Evolutionary conservation across 495 filamentous ascomycete species (phyloP).

Genomic region (Aspergillus haitiensis): DNA sequence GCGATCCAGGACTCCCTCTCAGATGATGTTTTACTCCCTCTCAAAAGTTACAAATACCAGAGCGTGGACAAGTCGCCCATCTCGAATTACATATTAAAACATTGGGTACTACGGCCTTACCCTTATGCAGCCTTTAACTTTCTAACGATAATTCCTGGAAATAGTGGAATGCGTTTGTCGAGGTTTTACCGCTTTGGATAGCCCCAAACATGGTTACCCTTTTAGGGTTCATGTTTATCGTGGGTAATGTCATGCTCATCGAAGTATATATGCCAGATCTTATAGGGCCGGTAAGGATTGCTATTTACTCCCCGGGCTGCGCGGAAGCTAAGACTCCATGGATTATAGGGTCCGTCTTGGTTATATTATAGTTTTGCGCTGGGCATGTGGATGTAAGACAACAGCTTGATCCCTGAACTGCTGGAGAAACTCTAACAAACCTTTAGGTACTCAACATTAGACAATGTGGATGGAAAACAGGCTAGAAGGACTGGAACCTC

Average conservation of each 20-base stretch:
- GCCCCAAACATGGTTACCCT: slow-evolving; percentile 98
- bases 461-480: slow-evolving; percentile 98
- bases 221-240: slow-evolving; percentile 90
- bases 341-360: slow-evolving; percentile 76
- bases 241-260: slow-evolving; percentile 79
- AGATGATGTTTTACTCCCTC: slow-evolving; percentile 71
- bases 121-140: background rate
- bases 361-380: slow-evolving; percentile 93
- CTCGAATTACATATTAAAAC: slow-evolving; percentile 87
- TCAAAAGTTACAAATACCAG: slow-evolving; percentile 95
- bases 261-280: slow-evolving; percentile 87
- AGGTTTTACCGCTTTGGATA: slow-evolving; percentile 89
- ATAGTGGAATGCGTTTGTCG: slow-evolving; percentile 96
- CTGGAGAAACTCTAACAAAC: slow-evolving; percentile 4
- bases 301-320: background rate
- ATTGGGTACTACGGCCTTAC: slow-evolving; percentile 71
- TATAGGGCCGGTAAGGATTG: slow-evolving; percentile 74
- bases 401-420: slow-evolving; percentile 1
- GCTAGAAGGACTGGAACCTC: slow-evolving; percentile 92
- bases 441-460: slow-evolving; percentile 87
- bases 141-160: slow-evolving; percentile 16
- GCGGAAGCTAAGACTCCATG: slow-evolving; percentile 24
- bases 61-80: slow-evolving; percentile 95
- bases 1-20: slow-evolving; percentile 63
- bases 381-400: slow-evolving; percentile 80